Percentiles rank a stretch among this genome's conserved stretches.
phyloP scores from a whole-genome alignment of 768 basidiomycete species.

The Hysterangium stoloniferum region DNA sequence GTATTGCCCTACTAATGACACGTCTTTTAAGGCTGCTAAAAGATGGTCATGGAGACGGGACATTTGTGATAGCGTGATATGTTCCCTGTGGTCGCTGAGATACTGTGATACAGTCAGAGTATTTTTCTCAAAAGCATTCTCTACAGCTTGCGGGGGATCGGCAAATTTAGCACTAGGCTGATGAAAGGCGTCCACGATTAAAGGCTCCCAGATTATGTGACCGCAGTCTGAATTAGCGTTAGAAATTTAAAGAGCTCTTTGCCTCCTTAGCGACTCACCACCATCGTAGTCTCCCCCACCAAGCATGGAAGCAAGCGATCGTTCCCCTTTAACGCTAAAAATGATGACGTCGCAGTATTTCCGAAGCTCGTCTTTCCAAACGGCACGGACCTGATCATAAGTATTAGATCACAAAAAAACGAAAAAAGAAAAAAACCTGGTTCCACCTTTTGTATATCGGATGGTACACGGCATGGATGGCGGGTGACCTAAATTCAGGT shows the following conservation, averaged over 20 bases:
- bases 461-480: constrained; percentile 65
- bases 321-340: constrained; percentile 40
- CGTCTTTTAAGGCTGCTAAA: constrained; percentile 40
- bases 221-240: constrained; percentile 5
- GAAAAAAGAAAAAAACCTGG: not conserved
- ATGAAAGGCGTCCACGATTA: constrained; percentile 46
- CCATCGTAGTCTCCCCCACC: constrained; percentile 39
- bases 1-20: constrained; percentile 45
- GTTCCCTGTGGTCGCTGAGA: constrained; percentile 22
- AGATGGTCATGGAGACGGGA: constrained; percentile 40
- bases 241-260: not conserved
- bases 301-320: constrained; percentile 53
- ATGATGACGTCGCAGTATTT: constrained; percentile 52
- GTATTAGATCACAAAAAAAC: not conserved
- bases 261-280: not conserved
- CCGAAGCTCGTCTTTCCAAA: constrained; percentile 41
- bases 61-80: constrained; percentile 18
- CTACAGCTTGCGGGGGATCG: constrained; percentile 38
- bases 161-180: constrained; percentile 45
- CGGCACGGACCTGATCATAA: constrained; percentile 44
- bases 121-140: constrained; percentile 33
- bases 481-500: constrained; percentile 40
- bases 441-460: constrained; percentile 54
- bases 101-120: constrained; percentile 40
- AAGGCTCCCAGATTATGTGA: constrained; percentile 46